Evolutionary conservation across 2,329 filamentous ascomycete species (phyloP).

Genomic region (Rhytidhysteron rufulum): DNA sequence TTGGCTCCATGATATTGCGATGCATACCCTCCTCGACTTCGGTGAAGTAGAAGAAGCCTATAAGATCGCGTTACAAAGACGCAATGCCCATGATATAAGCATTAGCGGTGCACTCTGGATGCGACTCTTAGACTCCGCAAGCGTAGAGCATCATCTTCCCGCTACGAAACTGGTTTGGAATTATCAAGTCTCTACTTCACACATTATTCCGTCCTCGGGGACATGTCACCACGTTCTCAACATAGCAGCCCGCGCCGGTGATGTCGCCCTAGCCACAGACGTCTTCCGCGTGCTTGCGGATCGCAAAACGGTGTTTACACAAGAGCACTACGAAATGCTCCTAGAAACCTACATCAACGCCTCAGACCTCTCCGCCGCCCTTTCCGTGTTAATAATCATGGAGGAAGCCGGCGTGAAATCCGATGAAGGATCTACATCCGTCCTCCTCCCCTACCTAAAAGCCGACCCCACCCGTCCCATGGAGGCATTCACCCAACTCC

Average conservation of each 20-base stretch:
- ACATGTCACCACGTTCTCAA: conserved; percentile 66
- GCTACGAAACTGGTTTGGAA: conserved; percentile 71
- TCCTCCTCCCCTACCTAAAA: conserved; percentile 56
- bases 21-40: conserved; percentile 67
- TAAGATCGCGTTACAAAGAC: conserved; percentile 57
- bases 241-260: conserved; percentile 65
- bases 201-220: conserved; percentile 61
- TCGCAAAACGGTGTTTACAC: conserved; percentile 54
- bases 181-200: conserved; percentile 55
- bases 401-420: conserved; percentile 57
- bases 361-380: conserved; percentile 61
- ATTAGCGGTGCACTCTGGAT: conserved; percentile 61
- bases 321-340: conserved; percentile 76
- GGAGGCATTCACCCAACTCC: conserved; percentile 55
- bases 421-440: conserved; percentile 58
- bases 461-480: conserved; percentile 34
- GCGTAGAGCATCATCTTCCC: conserved; percentile 58
- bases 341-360: conserved; percentile 63
- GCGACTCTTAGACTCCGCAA: conserved; percentile 72
- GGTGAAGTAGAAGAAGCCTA: conserved; percentile 76
- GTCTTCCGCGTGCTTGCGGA: conserved; percentile 64
- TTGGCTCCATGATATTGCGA: conserved; percentile 77
- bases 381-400: conserved; percentile 73
- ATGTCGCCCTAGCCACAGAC: conserved; percentile 65
- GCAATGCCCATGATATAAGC: conserved; percentile 35